A percentile compares a stretch with the other conserved stretches of the same genome.
Conservation (phyloP, 768 basidiomycete genomes). For the Tubosaeta brunneosetosa region DNA sequence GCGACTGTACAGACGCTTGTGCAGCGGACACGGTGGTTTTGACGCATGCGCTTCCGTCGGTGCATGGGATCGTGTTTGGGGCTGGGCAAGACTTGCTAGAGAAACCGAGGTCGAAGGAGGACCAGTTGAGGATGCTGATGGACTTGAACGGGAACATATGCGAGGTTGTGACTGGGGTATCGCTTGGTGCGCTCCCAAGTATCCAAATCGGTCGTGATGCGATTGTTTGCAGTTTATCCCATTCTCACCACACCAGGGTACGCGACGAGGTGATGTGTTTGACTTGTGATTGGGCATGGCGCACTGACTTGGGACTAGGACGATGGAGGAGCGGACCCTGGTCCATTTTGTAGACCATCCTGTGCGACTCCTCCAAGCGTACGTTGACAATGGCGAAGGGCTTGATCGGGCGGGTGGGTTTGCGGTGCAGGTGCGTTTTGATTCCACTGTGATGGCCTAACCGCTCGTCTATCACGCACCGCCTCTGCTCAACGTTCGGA, state of each 20-base stretch:
- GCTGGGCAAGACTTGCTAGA: constrained; percentile 75
- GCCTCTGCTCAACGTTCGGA: background rate
- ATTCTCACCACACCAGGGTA: constrained; percentile 75
- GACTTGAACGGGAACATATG: constrained; percentile 84
- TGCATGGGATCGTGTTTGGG: constrained; percentile 38
- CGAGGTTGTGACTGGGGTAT: constrained; percentile 90
- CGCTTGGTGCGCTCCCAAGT: constrained; percentile 55
- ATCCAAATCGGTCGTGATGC: background rate
- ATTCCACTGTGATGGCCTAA: background rate
- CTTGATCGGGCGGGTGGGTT: constrained; percentile 90
- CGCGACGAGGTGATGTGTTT: constrained; percentile 50
- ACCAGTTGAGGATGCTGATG: constrained; percentile 82
- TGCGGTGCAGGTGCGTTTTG: constrained; percentile 70
- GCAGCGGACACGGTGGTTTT: constrained; percentile 96
- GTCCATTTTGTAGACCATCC: constrained; percentile 73
- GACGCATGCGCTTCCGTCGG: constrained; percentile 61
- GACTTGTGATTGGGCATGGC: background rate
- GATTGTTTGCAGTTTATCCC: constrained; percentile 53
- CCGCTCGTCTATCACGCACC: background rate
- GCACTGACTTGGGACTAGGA: constrained; percentile 38
- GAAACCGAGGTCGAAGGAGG: constrained; percentile 75
- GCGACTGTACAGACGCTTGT: background rate
- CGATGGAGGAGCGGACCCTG: constrained; percentile 76
- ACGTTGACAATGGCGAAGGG: constrained; percentile 83
- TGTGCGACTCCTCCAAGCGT: constrained; percentile 59